phyloP scores from a whole-genome alignment of 306 rosid species.

The Astragalus membranaceus region DNA sequence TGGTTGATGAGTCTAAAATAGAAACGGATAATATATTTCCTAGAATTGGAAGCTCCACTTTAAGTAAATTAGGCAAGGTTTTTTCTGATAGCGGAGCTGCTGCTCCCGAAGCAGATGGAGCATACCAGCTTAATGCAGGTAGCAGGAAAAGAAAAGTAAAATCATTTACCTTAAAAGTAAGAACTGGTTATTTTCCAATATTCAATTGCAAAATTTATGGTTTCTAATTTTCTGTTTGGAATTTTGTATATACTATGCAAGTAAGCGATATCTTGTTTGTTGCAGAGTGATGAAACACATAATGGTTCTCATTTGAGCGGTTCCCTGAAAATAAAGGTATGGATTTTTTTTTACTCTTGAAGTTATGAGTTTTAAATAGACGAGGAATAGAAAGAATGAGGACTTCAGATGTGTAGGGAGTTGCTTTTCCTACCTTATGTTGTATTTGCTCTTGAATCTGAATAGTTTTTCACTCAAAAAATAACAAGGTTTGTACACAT shows the following conservation, averaged over 20 bases:
- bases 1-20: constrained; percentile 40
- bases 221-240: background rate
- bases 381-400: background rate
- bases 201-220: background rate
- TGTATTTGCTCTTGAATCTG: background rate
- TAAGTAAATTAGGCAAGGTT: constrained; percentile 37
- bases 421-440: background rate
- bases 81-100: constrained; percentile 28
- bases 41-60: constrained; percentile 33
- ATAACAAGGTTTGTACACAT: too few relatives aligned
- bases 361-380: too few relatives aligned
- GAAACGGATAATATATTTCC: constrained; percentile 37
- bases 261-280: constrained; percentile 29
- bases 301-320: constrained; percentile 36
- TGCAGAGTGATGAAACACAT: constrained; percentile 51
- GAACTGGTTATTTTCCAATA: constrained; percentile 21
- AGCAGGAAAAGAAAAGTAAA: constrained; percentile 57
- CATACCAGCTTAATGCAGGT: constrained; percentile 35
- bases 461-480: too few relatives aligned
- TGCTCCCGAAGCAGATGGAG: constrained; percentile 39
- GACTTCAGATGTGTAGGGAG: background rate
- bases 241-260: constrained; percentile 22
- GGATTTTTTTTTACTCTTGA: background rate
- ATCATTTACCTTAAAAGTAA: constrained; percentile 42
- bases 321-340: constrained; percentile 53